Base-by-base conservation (phyloP, 805 yeast species). In the Starmerella cellae region DNA sequence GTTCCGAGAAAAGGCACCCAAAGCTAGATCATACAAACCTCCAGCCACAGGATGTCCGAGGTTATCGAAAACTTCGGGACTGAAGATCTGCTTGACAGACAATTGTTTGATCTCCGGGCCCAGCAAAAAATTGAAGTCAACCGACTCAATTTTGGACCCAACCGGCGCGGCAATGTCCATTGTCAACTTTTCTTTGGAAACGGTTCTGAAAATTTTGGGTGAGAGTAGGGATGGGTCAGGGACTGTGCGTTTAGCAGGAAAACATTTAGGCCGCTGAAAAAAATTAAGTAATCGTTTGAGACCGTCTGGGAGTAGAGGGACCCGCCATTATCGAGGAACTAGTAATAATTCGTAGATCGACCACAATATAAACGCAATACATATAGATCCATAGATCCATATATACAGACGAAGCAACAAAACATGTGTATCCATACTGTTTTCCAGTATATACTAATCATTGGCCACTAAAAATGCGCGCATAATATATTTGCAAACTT, bases 151-250 rank as follows among this genome's bases (percentile, higher is more conserved):
- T 65, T 83, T 93, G 34, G 97, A 80, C 48, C 98, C 98, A 39
- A 85, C 88, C 38, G 98, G 97, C 60, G 80, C 82, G 33, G 96
- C 77, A 62, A 93, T 84, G 72, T 91, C 96, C 99, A 91, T 91
- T 35, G n/a, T 44, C 39, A 18, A 38, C 28, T 19, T 27, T 5
- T 10, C 32, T 22, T 10, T 24, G 8, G 28, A 9, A 9, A 13
- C 11, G 28, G 13, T 8, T 8, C 28, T 29, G 32, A 29, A 29
- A 29, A 29, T 13, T 29, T 29, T 29, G 16, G 32, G 16, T 8
- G 5, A 6, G 6, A 9, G 5, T 5, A 10, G 6, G 5, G 11
- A 8, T 29, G 32, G 32, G 32, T 29, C 16, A 29, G n/a, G 32
- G 32, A 17, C n/a, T 13, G 13, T 13, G 30, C 13, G n/a, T 27